phyloP scores from a whole-genome alignment of 495 filamentous ascomycete genomes.

The Penicillium pancosmium region DNA sequence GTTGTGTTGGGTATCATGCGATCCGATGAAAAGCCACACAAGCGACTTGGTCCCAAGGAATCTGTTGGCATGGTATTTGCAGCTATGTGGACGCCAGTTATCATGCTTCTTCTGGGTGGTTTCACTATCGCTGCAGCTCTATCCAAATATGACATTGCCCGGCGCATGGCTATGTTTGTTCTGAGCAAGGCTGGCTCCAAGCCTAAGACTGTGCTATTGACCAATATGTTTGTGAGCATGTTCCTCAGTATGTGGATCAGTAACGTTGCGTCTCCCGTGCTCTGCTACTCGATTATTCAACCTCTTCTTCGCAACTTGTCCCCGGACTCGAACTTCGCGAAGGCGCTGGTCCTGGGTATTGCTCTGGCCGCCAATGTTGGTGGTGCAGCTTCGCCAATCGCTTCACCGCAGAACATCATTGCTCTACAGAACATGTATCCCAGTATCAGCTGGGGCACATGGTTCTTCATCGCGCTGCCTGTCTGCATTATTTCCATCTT shows the following conservation, averaged over 20 bases:
- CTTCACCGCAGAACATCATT: constrained; percentile 95
- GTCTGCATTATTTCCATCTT: constrained; percentile 90
- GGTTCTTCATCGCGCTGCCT: constrained; percentile 95
- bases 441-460: constrained; percentile 85
- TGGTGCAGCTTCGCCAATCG: constrained; percentile 94
- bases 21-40: constrained; percentile 67
- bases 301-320: constrained; percentile 93
- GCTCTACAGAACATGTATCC: constrained; percentile 94
- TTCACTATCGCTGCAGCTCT: constrained; percentile 95
- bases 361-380: constrained; percentile 94
- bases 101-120: constrained; percentile 95
- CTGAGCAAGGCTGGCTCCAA: constrained; percentile 93
- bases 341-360: constrained; percentile 94
- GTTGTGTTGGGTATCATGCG: constrained; percentile 85
- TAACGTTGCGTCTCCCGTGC: constrained; percentile 96
- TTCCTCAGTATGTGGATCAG: constrained; percentile 99
- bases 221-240: constrained; percentile 98
- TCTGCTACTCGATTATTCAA: constrained; percentile 91
- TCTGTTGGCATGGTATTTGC: constrained; percentile 83
- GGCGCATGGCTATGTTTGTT: constrained; percentile 95
- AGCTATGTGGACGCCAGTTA: constrained; percentile 99
- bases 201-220: constrained; percentile 83
- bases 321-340: constrained; percentile 85
- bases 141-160: constrained; percentile 96
- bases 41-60: constrained; percentile 69